A percentile compares a stretch with the other conserved stretches of the same genome.
These are phyloP conservation scores for Hortaea werneckii DNA, from an alignment of 2,329 filamentous ascomycete genomes.

Conservation along the genomic window DNA sequence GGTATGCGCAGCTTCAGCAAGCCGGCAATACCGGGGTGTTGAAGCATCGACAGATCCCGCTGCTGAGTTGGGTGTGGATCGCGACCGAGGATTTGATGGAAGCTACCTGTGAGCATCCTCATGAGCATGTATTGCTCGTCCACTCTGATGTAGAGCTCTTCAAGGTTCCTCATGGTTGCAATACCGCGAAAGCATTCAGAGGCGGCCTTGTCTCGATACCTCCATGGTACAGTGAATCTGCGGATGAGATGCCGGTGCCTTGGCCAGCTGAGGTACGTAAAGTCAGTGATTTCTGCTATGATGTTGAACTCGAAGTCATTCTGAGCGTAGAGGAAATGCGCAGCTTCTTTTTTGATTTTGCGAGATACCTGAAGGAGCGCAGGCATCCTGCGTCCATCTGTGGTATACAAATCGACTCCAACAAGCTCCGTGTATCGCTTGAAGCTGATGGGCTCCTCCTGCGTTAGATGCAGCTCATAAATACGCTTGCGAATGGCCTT, in stretches of 20 bases:
- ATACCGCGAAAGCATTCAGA: constrained; percentile 2
- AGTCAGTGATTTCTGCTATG: background rate
- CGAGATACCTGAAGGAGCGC: constrained; percentile 7
- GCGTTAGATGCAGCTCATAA: constrained; percentile 16
- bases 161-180: constrained; percentile 7
- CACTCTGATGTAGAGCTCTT: constrained; percentile 17
- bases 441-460: constrained; percentile 6
- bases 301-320: constrained; percentile 4
- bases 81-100: background rate
- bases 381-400: constrained; percentile 4
- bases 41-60: constrained; percentile 5
- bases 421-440: background rate
- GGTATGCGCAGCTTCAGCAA: constrained; percentile 11
- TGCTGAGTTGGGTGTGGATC: constrained; percentile 9
- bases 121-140: constrained; percentile 7
- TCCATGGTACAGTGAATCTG: background rate
- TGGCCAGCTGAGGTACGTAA: background rate
- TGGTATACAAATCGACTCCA: background rate
- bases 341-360: constrained; percentile 12
- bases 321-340: constrained; percentile 14
- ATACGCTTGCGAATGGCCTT: constrained; percentile 14
- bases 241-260: constrained; percentile 5
- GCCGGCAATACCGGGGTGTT: constrained; percentile 11
- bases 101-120: background rate
- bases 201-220: background rate